Base-by-base conservation (phyloP, 2,329 filamentous ascomycete species). In the Pseudocercospora macadamiae region DNA sequence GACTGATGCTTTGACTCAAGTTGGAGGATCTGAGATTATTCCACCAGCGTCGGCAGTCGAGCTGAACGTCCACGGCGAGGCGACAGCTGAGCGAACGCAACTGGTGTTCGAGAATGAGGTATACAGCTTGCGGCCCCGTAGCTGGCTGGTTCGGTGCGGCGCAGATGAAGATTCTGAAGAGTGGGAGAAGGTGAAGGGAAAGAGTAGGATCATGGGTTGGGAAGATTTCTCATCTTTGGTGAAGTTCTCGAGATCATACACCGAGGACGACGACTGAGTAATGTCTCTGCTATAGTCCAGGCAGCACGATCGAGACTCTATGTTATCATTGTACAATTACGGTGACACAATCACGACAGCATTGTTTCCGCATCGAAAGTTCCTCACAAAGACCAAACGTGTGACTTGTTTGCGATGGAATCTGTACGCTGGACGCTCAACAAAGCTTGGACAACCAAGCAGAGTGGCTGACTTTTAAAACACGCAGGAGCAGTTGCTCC, bases 191-290 rank as follows among this genome's bases (percentile, higher is more conserved):
- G 59, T 65, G 9, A 62, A 61, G 23, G 66, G 68, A 0, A 69
- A 62, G 59, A 64, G 51, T 18, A 58, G 71, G 4, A 66, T 74
- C 2, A 18, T 57, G 18, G 73, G 71, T 0, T 73, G 66, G 59
- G 69, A 71, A 49, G 71, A 74, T 49, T 74, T 68, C 57, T 68
- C 61, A 42, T 71, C 68, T 4, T 39, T 73, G 51, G 61, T 74
- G 16, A 73, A 73, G 60, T 75, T 74, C 62, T 70, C 68, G 3
- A 61, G 62, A 25, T 62, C 59, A 3, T 74, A 66, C 51, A 66
- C 66, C 6, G 69, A 73, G 32, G 69, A 72, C 32, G 72, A 73
- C 53, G 69, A 67, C 10, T 67, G 44, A 54, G 37, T 36, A n/a
- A n/a, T n/a, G n/a, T n/a, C n/a, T n/a, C n/a, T n/a, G n/a, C n/a